Evolutionary conservation across 78 protist genomes (phyloP).

Genomic region (Bodo saltans): DNA sequence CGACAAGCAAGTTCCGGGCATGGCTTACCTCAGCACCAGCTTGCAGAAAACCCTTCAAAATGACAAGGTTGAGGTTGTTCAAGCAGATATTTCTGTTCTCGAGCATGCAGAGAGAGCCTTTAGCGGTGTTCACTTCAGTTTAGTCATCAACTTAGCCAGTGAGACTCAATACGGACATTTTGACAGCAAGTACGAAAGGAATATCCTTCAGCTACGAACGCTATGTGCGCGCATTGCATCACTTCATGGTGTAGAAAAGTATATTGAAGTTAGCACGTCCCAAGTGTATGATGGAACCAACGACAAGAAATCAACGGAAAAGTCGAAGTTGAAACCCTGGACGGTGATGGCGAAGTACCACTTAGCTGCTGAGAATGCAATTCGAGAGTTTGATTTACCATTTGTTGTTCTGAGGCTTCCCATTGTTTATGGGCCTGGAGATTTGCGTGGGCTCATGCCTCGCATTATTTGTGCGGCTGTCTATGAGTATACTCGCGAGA

Average conservation of each 20-base stretch:
- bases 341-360: constrained; percentile 62
- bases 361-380: constrained; percentile 69
- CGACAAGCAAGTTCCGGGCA: constrained; percentile 79
- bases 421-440: constrained; percentile 90
- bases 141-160: constrained; percentile 84
- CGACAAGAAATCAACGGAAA: constrained; percentile 52
- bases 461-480: constrained; percentile 85
- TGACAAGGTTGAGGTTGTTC: constrained; percentile 67
- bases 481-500: constrained; percentile 74
- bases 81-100: constrained; percentile 56
- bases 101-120: constrained; percentile 31
- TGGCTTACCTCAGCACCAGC: constrained; percentile 53
- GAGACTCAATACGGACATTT: constrained; percentile 79
- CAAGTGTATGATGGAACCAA: constrained; percentile 73
- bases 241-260: constrained; percentile 42
- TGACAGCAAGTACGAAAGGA: constrained; percentile 68
- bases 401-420: constrained; percentile 84
- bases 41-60: constrained; percentile 51
- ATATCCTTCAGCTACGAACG: constrained; percentile 43
- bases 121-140: constrained; percentile 51
- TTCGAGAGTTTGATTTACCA: neutral
- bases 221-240: constrained; percentile 66
- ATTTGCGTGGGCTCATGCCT: constrained; percentile 81
- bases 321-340: constrained; percentile 70
- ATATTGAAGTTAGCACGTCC: constrained; percentile 86